Evolutionary conservation across 129 eudicot genomes (phyloP), one percentile per base, ranked within the genome.

Genomic region (Flaveria linearis): DNA sequence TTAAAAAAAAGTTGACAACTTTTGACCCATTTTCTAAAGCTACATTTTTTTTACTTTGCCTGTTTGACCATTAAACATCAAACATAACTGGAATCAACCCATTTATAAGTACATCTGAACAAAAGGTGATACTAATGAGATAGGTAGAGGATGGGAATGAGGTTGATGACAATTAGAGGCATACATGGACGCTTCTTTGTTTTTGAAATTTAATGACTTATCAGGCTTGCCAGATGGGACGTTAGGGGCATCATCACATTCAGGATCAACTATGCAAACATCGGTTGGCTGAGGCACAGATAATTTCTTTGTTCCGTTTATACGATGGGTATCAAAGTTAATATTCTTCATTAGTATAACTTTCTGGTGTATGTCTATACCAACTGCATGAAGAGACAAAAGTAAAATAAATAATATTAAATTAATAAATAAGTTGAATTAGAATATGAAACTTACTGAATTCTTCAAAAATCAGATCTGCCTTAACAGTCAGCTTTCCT

Each of bases 391-490:
- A 53, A 74, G 65, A 83, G 66, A 68, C 0, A 84, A 46, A 49
- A 61, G 47, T 23, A 30, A 75, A 70, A 81, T 65, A 57, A 80
- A 22, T 58, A n/a, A 28, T 56, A 57, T 16, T 57, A 45, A 42
- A 65, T 43, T 11, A 55, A 63, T 72, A 50, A 41, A n/a, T 46
- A 68, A 10, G 50, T 50, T 64, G 57, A 51, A 43, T 26, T 55
- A 20, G 76, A 45, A 23, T 4, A 55, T 73, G 69, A 52, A 56
- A 74, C 81, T 77, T 88, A 95, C 97, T 79, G 84, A 85, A 82
- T 73, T 95, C 99, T 82, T 95, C 97, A 72, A 87, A 91, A 64
- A 95, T 83, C 80, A 91, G 81, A 85, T 91, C 79, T 5, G 97
- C 99, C 84, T 88, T 95, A 17, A 95, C 77, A 46, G 94, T 89